Conservation (phyloP, 208 protist species). For the Leptomonas seymouri region DNA sequence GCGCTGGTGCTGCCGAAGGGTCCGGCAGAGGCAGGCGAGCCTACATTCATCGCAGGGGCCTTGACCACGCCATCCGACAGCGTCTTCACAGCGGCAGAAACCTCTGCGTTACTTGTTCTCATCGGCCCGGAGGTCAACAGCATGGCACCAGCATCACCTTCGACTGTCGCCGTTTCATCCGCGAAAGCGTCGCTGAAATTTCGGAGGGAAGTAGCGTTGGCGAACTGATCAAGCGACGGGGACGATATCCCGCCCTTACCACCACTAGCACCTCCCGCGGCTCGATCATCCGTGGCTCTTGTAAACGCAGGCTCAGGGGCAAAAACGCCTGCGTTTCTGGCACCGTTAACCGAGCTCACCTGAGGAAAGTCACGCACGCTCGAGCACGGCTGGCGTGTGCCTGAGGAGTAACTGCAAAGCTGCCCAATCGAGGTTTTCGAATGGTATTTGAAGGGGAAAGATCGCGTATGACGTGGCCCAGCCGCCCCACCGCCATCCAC, state of each 20-base stretch:
- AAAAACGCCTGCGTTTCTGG: constrained; percentile 3
- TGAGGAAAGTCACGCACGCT: background rate
- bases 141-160: background rate
- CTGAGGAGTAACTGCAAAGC: background rate
- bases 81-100: background rate
- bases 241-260: background rate
- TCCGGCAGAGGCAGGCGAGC: background rate
- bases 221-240: constrained; percentile 3
- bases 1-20: constrained; percentile 19
- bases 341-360: background rate
- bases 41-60: background rate
- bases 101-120: background rate
- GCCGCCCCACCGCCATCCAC: background rate
- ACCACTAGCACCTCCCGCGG: background rate
- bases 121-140: background rate
- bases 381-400: background rate
- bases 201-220: background rate
- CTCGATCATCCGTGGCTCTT: background rate
- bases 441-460: background rate
- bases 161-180: background rate
- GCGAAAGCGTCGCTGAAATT: background rate
- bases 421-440: background rate
- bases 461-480: background rate
- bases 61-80: background rate
- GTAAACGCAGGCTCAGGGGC: constrained; percentile 6